A percentile compares a stretch with the other conserved stretches of the same genome.
These are phyloP conservation scores for Sphagnum fallax DNA, from an alignment of 228 moss, liverwort and hornwort genomes.

Conservation along the genomic window DNA sequence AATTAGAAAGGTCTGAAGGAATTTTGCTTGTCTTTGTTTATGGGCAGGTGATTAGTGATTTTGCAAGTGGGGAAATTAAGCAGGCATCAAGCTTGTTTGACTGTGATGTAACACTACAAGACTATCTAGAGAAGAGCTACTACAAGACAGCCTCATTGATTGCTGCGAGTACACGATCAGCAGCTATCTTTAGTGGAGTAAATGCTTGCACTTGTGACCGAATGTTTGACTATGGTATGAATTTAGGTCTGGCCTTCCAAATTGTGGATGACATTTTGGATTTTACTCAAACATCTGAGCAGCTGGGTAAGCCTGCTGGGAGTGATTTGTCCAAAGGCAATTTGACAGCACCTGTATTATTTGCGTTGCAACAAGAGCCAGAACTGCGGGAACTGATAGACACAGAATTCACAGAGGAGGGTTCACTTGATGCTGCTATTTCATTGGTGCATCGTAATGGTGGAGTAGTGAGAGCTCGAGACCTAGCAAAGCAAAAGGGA, in stretches of 20 bases:
- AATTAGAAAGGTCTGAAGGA: too few species aligned
- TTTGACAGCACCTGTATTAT: constrained; percentile 87
- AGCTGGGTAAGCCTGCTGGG: constrained; percentile 90
- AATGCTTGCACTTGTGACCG: constrained; percentile 38
- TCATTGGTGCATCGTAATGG: constrained; percentile 61
- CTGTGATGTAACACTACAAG: constrained; percentile 62
- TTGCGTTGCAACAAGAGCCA: constrained; percentile 63
- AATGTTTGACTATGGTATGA: constrained; percentile 81
- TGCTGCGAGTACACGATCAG: constrained; percentile 78
- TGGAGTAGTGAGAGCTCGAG: constrained; percentile 71
- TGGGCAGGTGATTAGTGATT: constrained; percentile 88
- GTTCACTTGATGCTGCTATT: constrained; percentile 64
- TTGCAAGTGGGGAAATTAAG: constrained; percentile 93
- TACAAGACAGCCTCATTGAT: constrained; percentile 96
- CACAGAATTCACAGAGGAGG: constrained; percentile 71
- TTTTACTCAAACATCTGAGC: constrained; percentile 87
- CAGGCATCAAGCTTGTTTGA: constrained; percentile 89
- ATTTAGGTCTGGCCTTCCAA: constrained; percentile 94
- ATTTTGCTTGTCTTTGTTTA: too few species aligned
- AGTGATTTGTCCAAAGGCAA: constrained; percentile 91
- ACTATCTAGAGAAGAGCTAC: constrained; percentile 90
- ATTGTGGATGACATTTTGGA: constrained; percentile 96
- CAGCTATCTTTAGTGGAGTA: constrained; percentile 89
- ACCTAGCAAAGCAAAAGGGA: constrained; percentile 74
- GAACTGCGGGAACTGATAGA: constrained; percentile 63